phyloP scores from a whole-genome alignment of 768 basidiomycete genomes.

The Nidularia sp. region DNA sequence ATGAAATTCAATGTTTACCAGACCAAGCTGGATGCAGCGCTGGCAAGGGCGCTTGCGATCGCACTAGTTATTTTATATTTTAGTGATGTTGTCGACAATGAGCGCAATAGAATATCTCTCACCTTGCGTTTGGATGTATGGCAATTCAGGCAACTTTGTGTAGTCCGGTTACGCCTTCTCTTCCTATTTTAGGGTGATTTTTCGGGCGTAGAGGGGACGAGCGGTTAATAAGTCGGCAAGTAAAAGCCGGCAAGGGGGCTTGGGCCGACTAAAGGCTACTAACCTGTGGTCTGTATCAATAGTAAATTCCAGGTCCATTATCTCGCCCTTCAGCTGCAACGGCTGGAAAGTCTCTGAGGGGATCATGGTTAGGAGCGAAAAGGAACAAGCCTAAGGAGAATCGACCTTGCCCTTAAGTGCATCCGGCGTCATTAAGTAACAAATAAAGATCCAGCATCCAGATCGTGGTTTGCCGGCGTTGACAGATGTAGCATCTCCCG shows the following conservation, averaged over 20 bases:
- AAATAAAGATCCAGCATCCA: constrained; percentile 29
- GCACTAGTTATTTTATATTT: constrained; percentile 47
- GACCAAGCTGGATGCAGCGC: constrained; percentile 83
- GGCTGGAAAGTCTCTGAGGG: constrained; percentile 50
- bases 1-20: constrained; percentile 42
- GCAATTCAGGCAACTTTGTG: constrained; percentile 85
- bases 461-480: constrained; percentile 36
- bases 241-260: constrained; percentile 18
- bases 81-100: constrained; percentile 3
- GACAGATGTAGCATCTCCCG: constrained; percentile 32
- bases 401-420: constrained; percentile 47
- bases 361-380: constrained; percentile 49
- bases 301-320: constrained; percentile 75
- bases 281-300: constrained; percentile 67
- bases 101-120: constrained; percentile 12
- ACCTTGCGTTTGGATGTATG: constrained; percentile 95
- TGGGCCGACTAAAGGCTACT: constrained; percentile 17
- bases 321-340: constrained; percentile 69
- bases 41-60: constrained; percentile 91
- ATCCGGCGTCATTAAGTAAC: constrained; percentile 63
- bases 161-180: constrained; percentile 87
- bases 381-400: constrained; percentile 44
- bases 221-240: constrained; percentile 48
- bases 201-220: constrained; percentile 38
- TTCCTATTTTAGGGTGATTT: constrained; percentile 57